Base-by-base conservation (phyloP, 2,329 filamentous ascomycete genomes). In the Pseudogymnoascus pannorum region DNA sequence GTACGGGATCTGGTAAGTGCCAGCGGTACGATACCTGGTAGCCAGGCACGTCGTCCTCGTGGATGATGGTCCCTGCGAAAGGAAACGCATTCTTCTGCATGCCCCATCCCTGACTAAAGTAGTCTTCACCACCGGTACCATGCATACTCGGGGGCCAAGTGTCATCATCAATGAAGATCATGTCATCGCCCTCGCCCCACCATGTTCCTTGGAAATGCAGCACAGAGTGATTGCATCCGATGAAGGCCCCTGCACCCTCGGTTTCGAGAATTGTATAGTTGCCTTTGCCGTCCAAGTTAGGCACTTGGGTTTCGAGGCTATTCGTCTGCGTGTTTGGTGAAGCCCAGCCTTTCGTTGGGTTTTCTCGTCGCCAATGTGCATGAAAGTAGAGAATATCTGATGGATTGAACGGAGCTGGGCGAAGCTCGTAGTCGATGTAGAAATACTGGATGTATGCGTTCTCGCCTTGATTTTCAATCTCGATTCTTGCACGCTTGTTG, bases 81-180 rank as follows among this genome's bases (percentile, higher is more conserved):
- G 71, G 71, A 57, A 68, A 72, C 2, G 70, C 67, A 22, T 73
- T 73, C 64, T 73, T 73, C 64, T 73, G 72, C 72, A 73, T 73
- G 35, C 72, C 72, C 71, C 72, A 73, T 7, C 72, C 72, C 59
- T 73, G 71, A 6, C 61, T 64, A 38, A 73, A 72, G 63, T 73
- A 73, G 62, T 73, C 72, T 40, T 73, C 72, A 18, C 66, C 69
- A 7, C 72, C 72, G 8, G 72, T 73, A 51, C 72, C 72, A 54
- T 73, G 71, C 67, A 73, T 70, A 24, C 66, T 68, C 1, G 72
- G 72, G 1, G 72, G 72, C 72, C 72, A 73, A 6, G 68, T 70
- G 59, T 73, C 71, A 60, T 73, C 70, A 64, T 73, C 71, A 61
- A 73, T 72, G 57, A 68, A 73, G 64, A 73, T 72, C 70, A 73